These are phyloP conservation scores for Dendrobium chrysotoxum DNA, from an alignment of 106 monocot species.

Conservation along the genomic window DNA sequence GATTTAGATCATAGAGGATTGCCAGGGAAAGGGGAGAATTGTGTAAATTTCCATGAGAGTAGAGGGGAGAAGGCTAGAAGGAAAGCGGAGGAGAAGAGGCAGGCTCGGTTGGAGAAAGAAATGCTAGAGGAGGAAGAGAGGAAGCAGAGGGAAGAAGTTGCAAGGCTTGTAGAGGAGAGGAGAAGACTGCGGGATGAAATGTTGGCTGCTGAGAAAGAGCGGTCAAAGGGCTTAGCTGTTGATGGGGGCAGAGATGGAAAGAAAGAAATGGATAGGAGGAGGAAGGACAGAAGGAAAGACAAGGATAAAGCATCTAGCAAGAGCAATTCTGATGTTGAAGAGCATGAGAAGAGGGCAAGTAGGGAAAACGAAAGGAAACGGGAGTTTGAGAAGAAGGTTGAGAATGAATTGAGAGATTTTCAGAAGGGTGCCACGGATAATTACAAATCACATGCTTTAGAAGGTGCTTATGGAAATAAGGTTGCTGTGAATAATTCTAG, in stretches of 20 bases:
- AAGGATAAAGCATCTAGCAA: constrained; percentile 50
- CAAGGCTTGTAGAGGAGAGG: constrained; percentile 79
- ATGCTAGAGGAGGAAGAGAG: constrained; percentile 94
- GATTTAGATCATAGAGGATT: constrained; percentile 39
- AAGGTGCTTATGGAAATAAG: constrained; percentile 8
- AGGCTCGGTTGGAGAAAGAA: constrained; percentile 80
- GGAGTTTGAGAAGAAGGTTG: constrained; percentile 53
- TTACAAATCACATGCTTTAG: constrained; percentile 16
- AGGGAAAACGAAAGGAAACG: constrained; percentile 56
- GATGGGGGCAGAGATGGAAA: constrained; percentile 38
- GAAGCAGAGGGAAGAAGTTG: constrained; percentile 90
- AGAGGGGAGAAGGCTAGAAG: constrained; percentile 72
- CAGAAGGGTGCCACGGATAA: constrained; percentile 15
- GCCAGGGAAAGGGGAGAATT: constrained; percentile 41
- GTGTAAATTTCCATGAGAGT: constrained; percentile 46
- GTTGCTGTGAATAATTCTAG: constrained; percentile 28
- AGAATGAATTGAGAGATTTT: constrained; percentile 38
- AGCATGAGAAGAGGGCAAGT: constrained; percentile 34
- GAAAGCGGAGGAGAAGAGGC: constrained; percentile 90
- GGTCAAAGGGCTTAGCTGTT: constrained; percentile 12
- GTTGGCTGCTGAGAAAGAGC: constrained; percentile 55
- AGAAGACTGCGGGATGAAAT: constrained; percentile 76
- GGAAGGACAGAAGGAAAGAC: constrained; percentile 52
- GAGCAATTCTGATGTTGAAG: constrained; percentile 54
- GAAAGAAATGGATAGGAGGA: constrained; percentile 54